Evolutionary conservation across 2,329 filamentous ascomycete species (phyloP), one percentile per base, ranked within the genome.

Genomic region (Chaetomiaceae sp.): DNA sequence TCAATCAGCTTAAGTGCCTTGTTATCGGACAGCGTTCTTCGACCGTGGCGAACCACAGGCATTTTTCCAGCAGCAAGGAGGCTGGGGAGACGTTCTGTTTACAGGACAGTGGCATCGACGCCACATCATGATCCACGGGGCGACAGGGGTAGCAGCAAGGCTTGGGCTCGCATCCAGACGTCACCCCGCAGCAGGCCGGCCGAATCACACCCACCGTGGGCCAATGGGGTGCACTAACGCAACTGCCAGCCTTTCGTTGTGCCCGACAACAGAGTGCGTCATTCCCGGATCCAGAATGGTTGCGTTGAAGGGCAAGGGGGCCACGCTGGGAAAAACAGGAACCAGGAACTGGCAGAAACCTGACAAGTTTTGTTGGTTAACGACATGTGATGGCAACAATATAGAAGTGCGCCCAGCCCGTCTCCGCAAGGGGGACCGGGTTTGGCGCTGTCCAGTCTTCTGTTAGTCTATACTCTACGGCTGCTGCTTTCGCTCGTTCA

Each of bases 161-260:
- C 17, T 35, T 35, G 17, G 37, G 2, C 8, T 12, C 20, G 30
- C 14, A 38, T 37, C 22, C 29, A 49, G 48, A 60, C 59, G 60
- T 61, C 60, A 62, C 59, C 39, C 47, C 50, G 47, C 54, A 53
- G 46, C 30, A 38, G 10, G 45, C 50, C 55, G 17, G 3, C 18
- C 54, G 53, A 55, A 53, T 12, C 14, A 47, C 38, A 29, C 24
- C 38, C 38, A 35, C 12, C 11, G 29, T n/a, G 18, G 24, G 18
- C 58, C 58, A 59, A 62, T 58, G 29, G 55, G 7, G 19, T 7
- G 14, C n/a, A 20, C 18, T 11, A 36, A 6, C 33, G 10, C 3
- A 20, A 3, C 18, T 18, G 10, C n/a, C n/a, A n/a, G 33, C 33
- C 18, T 11, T 12, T 11, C 27, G 10, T 20, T 36, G 18, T 32